Evolutionary conservation across 257 asterid species (phyloP).

Genomic region (Apocynum venetum): DNA sequence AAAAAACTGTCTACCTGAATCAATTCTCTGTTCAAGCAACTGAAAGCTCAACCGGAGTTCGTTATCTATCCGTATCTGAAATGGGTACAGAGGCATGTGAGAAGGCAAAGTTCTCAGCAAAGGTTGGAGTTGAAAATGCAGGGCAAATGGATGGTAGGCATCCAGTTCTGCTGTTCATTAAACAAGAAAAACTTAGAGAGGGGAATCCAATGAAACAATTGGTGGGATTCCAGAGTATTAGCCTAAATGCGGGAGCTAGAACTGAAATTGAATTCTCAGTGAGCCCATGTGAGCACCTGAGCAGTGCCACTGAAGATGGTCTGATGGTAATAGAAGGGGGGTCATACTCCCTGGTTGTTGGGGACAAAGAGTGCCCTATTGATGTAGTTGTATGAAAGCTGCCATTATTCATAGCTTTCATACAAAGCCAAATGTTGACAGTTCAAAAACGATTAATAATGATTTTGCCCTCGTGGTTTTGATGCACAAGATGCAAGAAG

Average conservation of each 20-base stretch:
- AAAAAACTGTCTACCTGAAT: conserved; percentile 45
- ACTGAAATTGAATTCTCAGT: conserved; percentile 40
- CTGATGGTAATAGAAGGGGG: conserved; percentile 68
- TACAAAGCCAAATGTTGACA: background rate
- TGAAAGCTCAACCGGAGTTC: conserved; percentile 19
- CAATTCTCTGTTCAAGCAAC: conserved; percentile 10
- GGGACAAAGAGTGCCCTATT: conserved; percentile 49
- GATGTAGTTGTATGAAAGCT: conserved; percentile 36
- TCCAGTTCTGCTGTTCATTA: conserved; percentile 54
- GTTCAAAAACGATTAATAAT: background rate
- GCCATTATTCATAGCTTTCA: background rate
- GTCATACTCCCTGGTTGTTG: conserved; percentile 44
- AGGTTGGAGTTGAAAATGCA: conserved; percentile 47
- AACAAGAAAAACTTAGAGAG: conserved; percentile 20
- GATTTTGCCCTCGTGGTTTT: background rate
- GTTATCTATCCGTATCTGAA: conserved; percentile 34
- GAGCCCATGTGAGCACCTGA: conserved; percentile 72
- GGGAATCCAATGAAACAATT: conserved; percentile 47
- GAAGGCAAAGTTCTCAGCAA: conserved; percentile 45
- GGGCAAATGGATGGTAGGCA: conserved; percentile 61
- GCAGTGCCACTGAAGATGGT: conserved; percentile 62
- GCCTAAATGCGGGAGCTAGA: conserved; percentile 40
- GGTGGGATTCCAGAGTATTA: conserved; percentile 62
- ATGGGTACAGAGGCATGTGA: conserved; percentile 45
- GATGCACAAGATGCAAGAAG: too few species aligned